These are phyloP conservation scores for Phytopythium kandeliae DNA, from an alignment of 352 stramenopile species.

Conservation along the genomic window DNA sequence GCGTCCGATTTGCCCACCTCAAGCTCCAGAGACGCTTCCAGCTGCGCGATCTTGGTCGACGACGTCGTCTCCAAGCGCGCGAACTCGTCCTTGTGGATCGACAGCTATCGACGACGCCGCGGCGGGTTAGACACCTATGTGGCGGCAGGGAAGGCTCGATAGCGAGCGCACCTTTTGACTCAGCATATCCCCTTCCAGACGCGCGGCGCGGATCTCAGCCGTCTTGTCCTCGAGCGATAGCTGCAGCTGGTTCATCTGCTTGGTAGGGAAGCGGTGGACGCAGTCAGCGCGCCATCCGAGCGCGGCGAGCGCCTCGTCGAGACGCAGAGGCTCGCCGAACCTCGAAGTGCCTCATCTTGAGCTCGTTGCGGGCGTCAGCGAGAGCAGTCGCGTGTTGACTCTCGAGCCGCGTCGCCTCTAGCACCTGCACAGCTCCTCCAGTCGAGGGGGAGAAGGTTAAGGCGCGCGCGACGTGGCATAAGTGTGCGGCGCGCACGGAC, in stretches of 20 bases:
- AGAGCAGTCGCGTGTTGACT: slow-evolving; percentile 43
- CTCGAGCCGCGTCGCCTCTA: slow-evolving; percentile 50
- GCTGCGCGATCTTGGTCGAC: slow-evolving; percentile 46
- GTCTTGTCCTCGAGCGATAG: slow-evolving; percentile 54
- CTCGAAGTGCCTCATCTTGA: slow-evolving; percentile 84
- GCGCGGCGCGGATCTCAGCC: slow-evolving; percentile 20
- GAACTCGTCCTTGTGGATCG: slow-evolving; percentile 70
- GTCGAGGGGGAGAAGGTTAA: too few relatives aligned
- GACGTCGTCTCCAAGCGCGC: slow-evolving; percentile 58
- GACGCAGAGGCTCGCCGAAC: slow-evolving; percentile 9
- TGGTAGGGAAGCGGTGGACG: not conserved
- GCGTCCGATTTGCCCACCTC: slow-evolving; percentile 17
- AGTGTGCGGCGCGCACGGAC: too few relatives aligned
- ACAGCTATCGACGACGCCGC: slow-evolving; percentile 25
- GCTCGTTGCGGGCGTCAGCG: slow-evolving; percentile 42
- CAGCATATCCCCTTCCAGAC: slow-evolving; percentile 61
- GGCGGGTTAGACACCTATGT: too few relatives aligned
- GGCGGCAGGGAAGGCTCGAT: too few relatives aligned
- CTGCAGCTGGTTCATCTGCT: slow-evolving; percentile 55
- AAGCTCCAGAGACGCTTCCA: slow-evolving; percentile 45
- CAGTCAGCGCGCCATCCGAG: too few relatives aligned
- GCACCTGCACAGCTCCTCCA: slow-evolving; percentile 23
- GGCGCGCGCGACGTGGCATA: too few relatives aligned
- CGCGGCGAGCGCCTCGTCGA: not conserved
- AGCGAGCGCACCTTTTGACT: slow-evolving; percentile 61